Evolutionary conservation across 495 filamentous ascomycete genomes (phyloP).

Genomic region (Aspergillus sparsus): DNA sequence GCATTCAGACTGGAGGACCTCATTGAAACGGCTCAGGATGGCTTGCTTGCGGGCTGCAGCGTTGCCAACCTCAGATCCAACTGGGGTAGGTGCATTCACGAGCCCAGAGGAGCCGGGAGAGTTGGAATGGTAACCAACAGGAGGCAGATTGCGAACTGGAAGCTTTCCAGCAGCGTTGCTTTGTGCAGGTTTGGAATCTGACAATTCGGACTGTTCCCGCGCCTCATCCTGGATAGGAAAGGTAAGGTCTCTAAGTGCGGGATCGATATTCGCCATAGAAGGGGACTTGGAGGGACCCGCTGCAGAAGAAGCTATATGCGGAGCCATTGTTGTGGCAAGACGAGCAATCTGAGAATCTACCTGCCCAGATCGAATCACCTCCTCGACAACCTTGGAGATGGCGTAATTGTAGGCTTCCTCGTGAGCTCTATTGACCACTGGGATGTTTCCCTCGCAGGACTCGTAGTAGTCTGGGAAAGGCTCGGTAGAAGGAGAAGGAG

Average conservation of each 20-base stretch:
- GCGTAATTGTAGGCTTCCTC: constrained; percentile 28
- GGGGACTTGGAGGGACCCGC: too few relatives aligned
- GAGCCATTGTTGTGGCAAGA: background rate
- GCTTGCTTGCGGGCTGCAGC: background rate
- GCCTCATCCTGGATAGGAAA: too few relatives aligned
- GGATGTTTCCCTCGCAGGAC: constrained; percentile 15
- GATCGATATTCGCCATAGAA: too few relatives aligned
- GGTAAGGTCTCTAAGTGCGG: too few relatives aligned
- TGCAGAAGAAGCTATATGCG: background rate
- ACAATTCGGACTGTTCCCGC: too few relatives aligned
- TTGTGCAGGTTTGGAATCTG: too few relatives aligned
- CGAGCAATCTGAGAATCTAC: constrained; percentile 21
- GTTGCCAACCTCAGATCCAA: too few relatives aligned
- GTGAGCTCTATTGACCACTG: constrained; percentile 5
- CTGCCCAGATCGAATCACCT: constrained; percentile 18
- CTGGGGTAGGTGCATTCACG: too few relatives aligned
- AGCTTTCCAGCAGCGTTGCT: too few relatives aligned
- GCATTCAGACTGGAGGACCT: constrained; percentile 17
- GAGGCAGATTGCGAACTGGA: too few relatives aligned
- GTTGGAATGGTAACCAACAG: too few relatives aligned
- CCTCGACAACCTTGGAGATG: constrained; percentile 29
- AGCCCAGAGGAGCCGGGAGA: too few relatives aligned
- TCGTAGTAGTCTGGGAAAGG: constrained; percentile 41
- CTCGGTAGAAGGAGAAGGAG: constrained; percentile 15
- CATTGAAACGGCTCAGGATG: constrained; percentile 25